Base-by-base conservation (phyloP, 2,329 filamentous ascomycete genomes). In the Biscogniauxia marginata region DNA sequence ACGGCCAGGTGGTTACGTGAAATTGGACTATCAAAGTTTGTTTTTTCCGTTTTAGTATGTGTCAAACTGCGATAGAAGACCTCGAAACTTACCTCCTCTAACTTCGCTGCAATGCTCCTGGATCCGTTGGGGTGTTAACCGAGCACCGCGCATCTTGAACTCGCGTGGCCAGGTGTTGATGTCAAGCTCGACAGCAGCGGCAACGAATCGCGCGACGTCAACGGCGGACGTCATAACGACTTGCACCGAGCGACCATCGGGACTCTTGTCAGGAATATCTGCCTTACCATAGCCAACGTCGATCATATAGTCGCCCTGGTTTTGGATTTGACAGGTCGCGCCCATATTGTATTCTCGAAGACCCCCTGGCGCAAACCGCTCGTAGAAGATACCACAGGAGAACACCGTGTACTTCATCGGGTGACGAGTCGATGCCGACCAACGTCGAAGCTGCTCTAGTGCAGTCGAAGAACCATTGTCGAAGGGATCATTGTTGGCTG, bases 361-460 rank as follows among this genome's bases (percentile, higher is more conserved):
- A 0, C 89, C 89, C 3, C 83, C 84, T 0, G 85, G 85, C 19
- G 84, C 84, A 65, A 92, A 91, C 0, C 88, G 78, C 68, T 92
- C 89, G 77, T 91, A 92, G 61, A 92, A 84, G 24, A 91, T 73
- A 19, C 89, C 89, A 63, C 89, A 92, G 0, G 85, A 83, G 71
- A 92, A 91, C 22, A 86, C 77, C 0, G 88, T 91, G 58, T 82
- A 89, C 45, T 81, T 79, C 75, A 92, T 89, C 46, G 76, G 73
- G 56, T 78, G 72, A 1, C 75, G 73, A 45, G 64, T 69, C 2
- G 75, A 73, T 4, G 74, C 68, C 13, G 76, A 71, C 70, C 83
- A 86, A 49, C 84, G 77, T 49, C 79, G 76, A 48, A 71, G 67
- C 47, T 65, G 63, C n/a, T 54, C 56, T 5, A 87, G 74, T 1